phyloP scores from a whole-genome alignment of 2,329 filamentous ascomycete species.

The Diaporthe australafricana region DNA sequence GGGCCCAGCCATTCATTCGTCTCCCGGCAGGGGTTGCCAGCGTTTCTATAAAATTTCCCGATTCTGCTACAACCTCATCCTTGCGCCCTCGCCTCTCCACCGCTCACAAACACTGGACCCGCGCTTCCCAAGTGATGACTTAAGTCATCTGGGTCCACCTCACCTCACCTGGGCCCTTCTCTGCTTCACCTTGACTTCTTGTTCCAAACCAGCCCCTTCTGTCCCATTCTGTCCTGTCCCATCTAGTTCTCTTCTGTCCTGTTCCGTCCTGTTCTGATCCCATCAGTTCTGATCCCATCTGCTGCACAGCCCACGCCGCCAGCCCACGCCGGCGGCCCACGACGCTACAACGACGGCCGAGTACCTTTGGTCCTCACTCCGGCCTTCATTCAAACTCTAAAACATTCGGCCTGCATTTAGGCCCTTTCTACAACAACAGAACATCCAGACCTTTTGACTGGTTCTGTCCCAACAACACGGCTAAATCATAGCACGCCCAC shows the following conservation, averaged over 20 bases:
- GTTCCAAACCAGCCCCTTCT: not conserved
- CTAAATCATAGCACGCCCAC: not conserved
- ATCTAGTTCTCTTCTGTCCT: not conserved
- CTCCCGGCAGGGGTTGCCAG: slow-evolving; percentile 3
- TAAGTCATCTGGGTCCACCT: slow-evolving; percentile 32
- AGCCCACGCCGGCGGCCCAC: not conserved
- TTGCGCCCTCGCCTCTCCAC: slow-evolving; percentile 26
- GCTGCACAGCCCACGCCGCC: slow-evolving; percentile 11
- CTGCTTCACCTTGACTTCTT: slow-evolving; percentile 28
- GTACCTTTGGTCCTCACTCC: not conserved
- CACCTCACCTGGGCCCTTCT: slow-evolving; percentile 17
- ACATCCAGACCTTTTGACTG: not conserved
- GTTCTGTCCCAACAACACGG: not conserved
- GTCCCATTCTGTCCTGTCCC: not conserved
- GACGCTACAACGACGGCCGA: slow-evolving; percentile 13
- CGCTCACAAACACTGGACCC: slow-evolving; percentile 27
- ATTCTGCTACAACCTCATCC: slow-evolving; percentile 26
- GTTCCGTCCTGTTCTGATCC: no score
- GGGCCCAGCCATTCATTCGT: slow-evolving; percentile 17
- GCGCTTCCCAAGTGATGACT: slow-evolving; percentile 28
- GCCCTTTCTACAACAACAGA: not conserved
- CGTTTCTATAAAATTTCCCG: slow-evolving; percentile 20
- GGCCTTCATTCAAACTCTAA: slow-evolving; percentile 1
- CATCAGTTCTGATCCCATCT: not conserved
- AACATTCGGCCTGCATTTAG: not conserved